These are phyloP conservation scores for Fusarium miscanthi DNA, from an alignment of 2,329 filamentous ascomycete species.

Conservation along the genomic window DNA sequence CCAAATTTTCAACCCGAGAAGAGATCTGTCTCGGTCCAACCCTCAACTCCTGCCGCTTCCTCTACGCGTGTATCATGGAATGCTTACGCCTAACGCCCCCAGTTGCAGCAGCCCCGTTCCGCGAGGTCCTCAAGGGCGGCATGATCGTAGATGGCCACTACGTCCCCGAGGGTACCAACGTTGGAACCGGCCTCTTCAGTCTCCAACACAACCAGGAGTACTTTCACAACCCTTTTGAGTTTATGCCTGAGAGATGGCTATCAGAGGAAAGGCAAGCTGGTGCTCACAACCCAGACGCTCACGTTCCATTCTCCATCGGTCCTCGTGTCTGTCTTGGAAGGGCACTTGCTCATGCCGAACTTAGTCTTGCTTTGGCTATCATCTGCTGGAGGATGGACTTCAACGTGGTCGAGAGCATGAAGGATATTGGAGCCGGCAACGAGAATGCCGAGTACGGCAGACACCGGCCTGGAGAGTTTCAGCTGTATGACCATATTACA, in stretches of 20 bases:
- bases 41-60: not conserved
- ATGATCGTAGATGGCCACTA: conserved; percentile 2
- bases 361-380: conserved; percentile 1
- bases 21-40: not conserved
- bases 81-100: conserved; percentile 1
- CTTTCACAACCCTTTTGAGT: not conserved
- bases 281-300: not conserved
- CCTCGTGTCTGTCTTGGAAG: not conserved
- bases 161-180: not conserved
- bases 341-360: not conserved
- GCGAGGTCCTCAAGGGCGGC: not conserved
- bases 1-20: not conserved
- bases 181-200: not conserved
- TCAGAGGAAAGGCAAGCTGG: not conserved
- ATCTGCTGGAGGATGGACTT: conserved; percentile 3
- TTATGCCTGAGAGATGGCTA: not conserved
- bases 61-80: not conserved
- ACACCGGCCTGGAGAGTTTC: not conserved
- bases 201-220: not conserved
- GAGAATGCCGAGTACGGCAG: not conserved
- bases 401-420: not conserved
- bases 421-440: conserved; percentile 1
- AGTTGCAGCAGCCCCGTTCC: not conserved
- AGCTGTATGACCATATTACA: not conserved
- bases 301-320: not conserved